Base-by-base conservation (phyloP, 2,329 filamentous ascomycete species). In the Colletotrichum tropicale region DNA sequence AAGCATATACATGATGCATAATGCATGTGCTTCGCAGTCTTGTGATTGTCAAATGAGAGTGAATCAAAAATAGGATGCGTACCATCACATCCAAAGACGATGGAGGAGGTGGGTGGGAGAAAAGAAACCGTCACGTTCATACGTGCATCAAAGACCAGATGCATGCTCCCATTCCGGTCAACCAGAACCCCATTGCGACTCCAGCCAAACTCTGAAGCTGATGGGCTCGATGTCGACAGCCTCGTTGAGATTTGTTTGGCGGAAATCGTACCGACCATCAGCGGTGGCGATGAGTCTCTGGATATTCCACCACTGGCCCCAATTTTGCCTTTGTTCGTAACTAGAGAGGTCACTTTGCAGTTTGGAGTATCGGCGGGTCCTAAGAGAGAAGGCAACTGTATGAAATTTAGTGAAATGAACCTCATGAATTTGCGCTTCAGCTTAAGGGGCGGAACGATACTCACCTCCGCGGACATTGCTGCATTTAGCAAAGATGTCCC, bases 191-290 rank as follows among this genome's bases (percentile, higher is more conserved):
- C 89, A 91, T 6, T 84, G 82, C n/a, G 81, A 80, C 71, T 84
- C 82, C 48, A 93, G 80, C 91, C 91, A 94, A 58, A 88, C 83
- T 73, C 85, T 84, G 78, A 93, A 91, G 3, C 80, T 83, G 72
- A 87, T 83, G 1, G 91, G 89, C 61, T 85, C 85, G 15, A 92
- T 74, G 48, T 86, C 81, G 58, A 90, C 80, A 5, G 86, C 79
- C 4, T 87, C 85, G 81, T 94, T 94, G 70, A 95, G 84, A 76
- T 92, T 93, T 2, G 91, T 84, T 15, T 89, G 84, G 5, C 86
- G 84, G 78, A 94, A 94, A 77, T 93, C 91, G 80, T 94, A 95
- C 12, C 92, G 89, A 3, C 93, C 92, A 77, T 93, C 90, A 21
- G 91, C 91, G 0, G 94, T 95, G 36, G 92, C 93, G 48, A 94